phyloP scores from a whole-genome alignment of 2,329 filamentous ascomycete species.

The Sporothrix protearum region DNA sequence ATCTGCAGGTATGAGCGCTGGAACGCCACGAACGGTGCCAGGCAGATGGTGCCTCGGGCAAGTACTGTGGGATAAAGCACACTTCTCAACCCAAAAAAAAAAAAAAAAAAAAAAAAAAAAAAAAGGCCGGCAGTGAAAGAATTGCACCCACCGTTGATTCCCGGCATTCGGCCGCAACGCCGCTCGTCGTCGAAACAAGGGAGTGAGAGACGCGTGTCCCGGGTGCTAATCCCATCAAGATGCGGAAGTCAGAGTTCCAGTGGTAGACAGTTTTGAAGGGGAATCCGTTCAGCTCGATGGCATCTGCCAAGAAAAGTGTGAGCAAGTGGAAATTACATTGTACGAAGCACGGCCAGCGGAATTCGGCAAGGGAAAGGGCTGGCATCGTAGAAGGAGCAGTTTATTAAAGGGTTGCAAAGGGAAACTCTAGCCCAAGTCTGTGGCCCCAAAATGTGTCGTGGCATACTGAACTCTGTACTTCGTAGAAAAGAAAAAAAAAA shows the following conservation, averaged over 20 bases:
- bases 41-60: no score
- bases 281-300: background rate
- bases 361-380: background rate
- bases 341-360: background rate
- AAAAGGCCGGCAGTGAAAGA: background rate
- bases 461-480: no score
- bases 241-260: background rate
- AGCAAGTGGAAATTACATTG: constrained; percentile 10
- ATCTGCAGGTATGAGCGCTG: background rate
- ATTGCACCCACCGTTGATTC: background rate
- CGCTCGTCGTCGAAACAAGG: background rate
- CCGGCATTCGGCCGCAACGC: background rate
- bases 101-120: no score
- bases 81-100: no score
- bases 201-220: background rate
- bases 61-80: no score
- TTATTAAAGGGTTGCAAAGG: background rate
- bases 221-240: background rate
- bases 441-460: no score
- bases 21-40: background rate
- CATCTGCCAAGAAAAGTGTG: constrained; percentile 1
- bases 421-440: background rate
- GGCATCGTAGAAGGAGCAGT: background rate
- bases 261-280: background rate
- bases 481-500: no score